Evolutionary conservation across 169 alveolate species (phyloP).

Genomic region (Theileria luwenshuni): DNA sequence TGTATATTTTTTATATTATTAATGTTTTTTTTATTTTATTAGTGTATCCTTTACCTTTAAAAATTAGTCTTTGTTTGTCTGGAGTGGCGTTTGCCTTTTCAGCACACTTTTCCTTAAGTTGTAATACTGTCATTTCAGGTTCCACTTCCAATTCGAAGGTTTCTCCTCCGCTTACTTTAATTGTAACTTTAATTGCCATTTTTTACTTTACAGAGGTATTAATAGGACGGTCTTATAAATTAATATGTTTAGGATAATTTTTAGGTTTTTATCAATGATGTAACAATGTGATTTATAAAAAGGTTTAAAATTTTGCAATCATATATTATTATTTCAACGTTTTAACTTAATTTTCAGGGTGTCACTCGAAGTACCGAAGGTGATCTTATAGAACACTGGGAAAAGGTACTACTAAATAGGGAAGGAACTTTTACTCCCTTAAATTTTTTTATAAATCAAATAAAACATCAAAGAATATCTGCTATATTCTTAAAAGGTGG

Average conservation of each 20-base stretch:
- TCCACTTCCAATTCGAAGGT: constrained; percentile 62
- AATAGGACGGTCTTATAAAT: no score
- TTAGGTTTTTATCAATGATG: no score
- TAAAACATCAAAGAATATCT: no score
- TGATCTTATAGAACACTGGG: neutral
- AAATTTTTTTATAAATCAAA: neutral
- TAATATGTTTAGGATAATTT: no score
- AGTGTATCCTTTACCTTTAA: constrained; percentile 33
- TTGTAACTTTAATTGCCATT: constrained; percentile 47
- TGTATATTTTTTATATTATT: constrained; percentile 16
- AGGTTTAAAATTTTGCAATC: no score
- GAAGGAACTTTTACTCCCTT: neutral
- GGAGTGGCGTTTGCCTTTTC: constrained; percentile 59
- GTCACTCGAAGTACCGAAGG: constrained; percentile 14
- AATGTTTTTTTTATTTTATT: no score
- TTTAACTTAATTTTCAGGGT: no score
- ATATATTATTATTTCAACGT: no score
- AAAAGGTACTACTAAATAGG: constrained; percentile 5
- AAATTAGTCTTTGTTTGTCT: constrained; percentile 64
- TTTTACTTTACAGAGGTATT: no score
- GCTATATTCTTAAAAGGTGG: no score
- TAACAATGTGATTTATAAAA: no score
- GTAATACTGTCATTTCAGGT: constrained; percentile 57
- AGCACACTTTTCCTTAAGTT: constrained; percentile 61
- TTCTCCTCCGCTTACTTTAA: constrained; percentile 67